Percentiles rank a stretch among this genome's conserved stretches.
These are phyloP conservation scores for Syncephalastrum racemosum DNA, from an alignment of 371 early-diverging fungal genomes.

Conservation along the genomic window DNA sequence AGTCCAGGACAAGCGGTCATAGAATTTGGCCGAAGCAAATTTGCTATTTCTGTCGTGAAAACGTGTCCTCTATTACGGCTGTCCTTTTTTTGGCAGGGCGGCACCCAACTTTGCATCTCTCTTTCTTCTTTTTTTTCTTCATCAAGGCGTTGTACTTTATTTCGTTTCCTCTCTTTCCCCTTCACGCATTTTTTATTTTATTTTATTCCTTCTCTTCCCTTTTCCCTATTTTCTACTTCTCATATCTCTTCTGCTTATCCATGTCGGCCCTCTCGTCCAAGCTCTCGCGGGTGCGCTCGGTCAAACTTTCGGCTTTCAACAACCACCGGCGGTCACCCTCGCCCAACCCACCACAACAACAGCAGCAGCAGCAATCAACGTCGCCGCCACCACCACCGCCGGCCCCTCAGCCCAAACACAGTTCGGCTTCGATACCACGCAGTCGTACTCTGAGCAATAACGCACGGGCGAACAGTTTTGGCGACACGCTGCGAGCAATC, in stretches of 20 bases:
- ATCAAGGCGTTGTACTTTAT: too few species aligned
- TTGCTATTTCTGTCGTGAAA: constrained; percentile 7
- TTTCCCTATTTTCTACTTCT: constrained; percentile 7
- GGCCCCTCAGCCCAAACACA: constrained; percentile 6
- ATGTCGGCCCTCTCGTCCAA: constrained; percentile 38
- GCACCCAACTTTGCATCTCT: constrained; percentile 16
- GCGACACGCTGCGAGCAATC: constrained; percentile 39
- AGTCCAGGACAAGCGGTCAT: too few species aligned
- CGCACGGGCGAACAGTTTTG: constrained; percentile 22
- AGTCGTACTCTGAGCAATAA: constrained; percentile 11
- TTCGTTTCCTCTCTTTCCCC: constrained; percentile 8
- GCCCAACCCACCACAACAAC: constrained; percentile 16
- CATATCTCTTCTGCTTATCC: constrained; percentile 7
- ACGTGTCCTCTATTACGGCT: constrained; percentile 22
- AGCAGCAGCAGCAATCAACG: constrained; percentile 13
- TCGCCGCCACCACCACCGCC: constrained; percentile 7
- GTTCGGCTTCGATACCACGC: constrained; percentile 13
- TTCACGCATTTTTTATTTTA: constrained; percentile 7
- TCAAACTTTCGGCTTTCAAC: constrained; percentile 25
- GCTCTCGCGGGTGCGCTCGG: constrained; percentile 33
- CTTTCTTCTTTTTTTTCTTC: constrained; percentile 12
- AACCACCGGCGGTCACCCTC: constrained; percentile 15
- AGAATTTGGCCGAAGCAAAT: too few species aligned
- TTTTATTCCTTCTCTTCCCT: constrained; percentile 12
- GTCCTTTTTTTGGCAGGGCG: constrained; percentile 39